phyloP scores from a whole-genome alignment of 2,329 filamentous ascomycete genomes.

The Hirsutella minnesotensis region DNA sequence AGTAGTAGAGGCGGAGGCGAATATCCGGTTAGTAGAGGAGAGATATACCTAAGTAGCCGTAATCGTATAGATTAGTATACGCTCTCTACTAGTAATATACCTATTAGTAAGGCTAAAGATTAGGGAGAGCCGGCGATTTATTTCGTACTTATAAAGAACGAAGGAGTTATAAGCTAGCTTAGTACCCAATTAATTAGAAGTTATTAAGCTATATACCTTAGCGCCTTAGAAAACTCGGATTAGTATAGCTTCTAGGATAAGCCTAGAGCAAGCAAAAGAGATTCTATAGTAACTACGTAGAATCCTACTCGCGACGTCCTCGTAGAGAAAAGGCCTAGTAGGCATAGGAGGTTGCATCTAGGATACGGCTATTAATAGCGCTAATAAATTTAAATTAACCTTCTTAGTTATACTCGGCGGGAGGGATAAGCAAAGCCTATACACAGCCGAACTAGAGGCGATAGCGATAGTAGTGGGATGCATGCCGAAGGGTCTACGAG shows the following conservation, averaged over 20 bases:
- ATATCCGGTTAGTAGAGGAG: constrained; percentile 1
- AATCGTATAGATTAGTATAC: neutral
- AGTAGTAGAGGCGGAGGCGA: constrained; percentile 2
- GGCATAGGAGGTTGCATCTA: constrained; percentile 1
- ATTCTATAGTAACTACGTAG: neutral
- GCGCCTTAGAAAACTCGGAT: neutral
- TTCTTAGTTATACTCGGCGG: too few species aligned
- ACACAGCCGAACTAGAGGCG: constrained; percentile 5
- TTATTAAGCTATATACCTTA: neutral
- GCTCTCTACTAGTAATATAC: neutral
- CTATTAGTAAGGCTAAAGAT: neutral
- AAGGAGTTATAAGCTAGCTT: neutral
- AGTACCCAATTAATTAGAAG: neutral
- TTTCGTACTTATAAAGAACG: neutral
- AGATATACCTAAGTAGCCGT: neutral
- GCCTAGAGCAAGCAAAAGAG: neutral
- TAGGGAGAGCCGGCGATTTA: neutral
- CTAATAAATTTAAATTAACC: too few species aligned
- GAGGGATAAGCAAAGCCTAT: constrained; percentile 8
- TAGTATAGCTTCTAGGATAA: neutral
- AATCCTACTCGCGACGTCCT: constrained; percentile 2
- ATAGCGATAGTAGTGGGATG: constrained; percentile 4
- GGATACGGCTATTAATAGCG: neutral
- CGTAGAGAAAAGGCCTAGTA: constrained; percentile 1
- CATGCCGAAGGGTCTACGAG: constrained; percentile 1